phyloP scores from a whole-genome alignment of 2,329 filamentous ascomycete genomes.

The Cladosporium sp. region DNA sequence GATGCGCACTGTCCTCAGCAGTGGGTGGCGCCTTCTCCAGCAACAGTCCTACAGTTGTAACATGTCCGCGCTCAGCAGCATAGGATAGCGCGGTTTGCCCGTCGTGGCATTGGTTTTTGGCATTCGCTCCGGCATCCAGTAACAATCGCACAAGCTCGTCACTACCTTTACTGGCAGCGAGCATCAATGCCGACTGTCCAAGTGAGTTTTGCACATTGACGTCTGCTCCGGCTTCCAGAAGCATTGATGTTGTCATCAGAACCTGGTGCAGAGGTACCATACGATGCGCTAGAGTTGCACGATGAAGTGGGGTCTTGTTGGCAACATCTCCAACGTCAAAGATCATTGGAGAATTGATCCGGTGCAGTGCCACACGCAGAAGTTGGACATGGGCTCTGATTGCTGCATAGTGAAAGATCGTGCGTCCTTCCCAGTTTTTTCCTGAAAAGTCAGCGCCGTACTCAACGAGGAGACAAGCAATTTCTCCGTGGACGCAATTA shows the following conservation, averaged over 20 bases:
- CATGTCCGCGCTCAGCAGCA: neutral
- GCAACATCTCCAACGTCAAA: neutral
- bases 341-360: neutral
- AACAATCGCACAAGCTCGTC: neutral
- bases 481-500: neutral
- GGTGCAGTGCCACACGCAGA: neutral
- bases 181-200: neutral
- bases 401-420: neutral
- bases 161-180: neutral
- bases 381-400: neutral
- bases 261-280: neutral
- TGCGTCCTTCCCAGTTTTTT: neutral
- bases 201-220: neutral
- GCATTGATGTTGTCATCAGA: neutral
- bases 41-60: neutral
- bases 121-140: neutral
- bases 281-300: rapidly evolving
- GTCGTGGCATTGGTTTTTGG: no score
- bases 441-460: neutral
- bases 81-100: neutral
- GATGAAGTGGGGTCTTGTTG: rapidly evolving
- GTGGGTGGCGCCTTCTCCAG: neutral
- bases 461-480: neutral
- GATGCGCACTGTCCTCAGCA: neutral
- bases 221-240: neutral